These are phyloP conservation scores for Acarospora socialis DNA, from an alignment of 2,329 filamentous ascomycete genomes.

Conservation along the genomic window DNA sequence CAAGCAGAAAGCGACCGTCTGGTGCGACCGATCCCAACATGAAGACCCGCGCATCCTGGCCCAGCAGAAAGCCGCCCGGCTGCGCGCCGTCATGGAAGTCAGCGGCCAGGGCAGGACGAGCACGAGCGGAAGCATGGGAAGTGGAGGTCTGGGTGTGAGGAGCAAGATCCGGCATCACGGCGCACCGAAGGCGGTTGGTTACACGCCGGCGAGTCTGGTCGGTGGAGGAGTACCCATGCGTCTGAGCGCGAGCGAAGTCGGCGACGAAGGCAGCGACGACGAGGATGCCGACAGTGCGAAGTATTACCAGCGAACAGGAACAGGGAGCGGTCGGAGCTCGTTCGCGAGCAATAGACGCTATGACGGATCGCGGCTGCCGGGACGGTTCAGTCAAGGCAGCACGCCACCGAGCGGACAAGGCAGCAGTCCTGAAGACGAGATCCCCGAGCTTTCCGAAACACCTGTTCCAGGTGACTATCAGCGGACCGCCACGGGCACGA, in stretches of 20 bases:
- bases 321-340: constrained; percentile 60
- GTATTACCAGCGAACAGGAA: constrained; percentile 49
- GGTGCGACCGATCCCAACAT: constrained; percentile 88
- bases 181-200: constrained; percentile 64
- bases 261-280: constrained; percentile 71
- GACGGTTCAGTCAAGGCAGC: constrained; percentile 15
- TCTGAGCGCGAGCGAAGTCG: constrained; percentile 87
- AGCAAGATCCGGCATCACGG: constrained; percentile 83
- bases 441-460: constrained; percentile 30
- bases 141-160: constrained; percentile 40
- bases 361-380: constrained; percentile 13
- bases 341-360: constrained; percentile 46
- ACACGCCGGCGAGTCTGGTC: constrained; percentile 59
- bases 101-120: constrained; percentile 49
- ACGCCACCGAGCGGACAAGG: constrained; percentile 19
- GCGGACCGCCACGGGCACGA: constrained; percentile 13
- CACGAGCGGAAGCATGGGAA: constrained; percentile 49
- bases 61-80: constrained; percentile 74
- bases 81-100: constrained; percentile 72
- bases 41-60: constrained; percentile 76
- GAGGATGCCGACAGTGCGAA: constrained; percentile 28
- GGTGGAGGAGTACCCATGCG: constrained; percentile 80
- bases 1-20: constrained; percentile 94
- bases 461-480: constrained; percentile 26
- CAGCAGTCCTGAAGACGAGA: constrained; percentile 24